These are phyloP conservation scores for Tribonema minus DNA, from an alignment of 108 stramenopile species.

Conservation along the genomic window DNA sequence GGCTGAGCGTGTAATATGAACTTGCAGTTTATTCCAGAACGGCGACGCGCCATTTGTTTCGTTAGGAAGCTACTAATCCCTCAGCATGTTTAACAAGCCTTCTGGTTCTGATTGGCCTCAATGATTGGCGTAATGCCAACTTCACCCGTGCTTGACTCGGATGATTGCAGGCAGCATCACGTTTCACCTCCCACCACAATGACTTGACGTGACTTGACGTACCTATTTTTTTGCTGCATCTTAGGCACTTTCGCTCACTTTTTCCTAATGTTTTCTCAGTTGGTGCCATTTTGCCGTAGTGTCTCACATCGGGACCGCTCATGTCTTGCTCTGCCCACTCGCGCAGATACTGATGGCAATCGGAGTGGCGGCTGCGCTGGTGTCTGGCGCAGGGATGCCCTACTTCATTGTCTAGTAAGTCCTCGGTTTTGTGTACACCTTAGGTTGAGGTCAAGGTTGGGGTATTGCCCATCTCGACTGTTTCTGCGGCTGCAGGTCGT, in stretches of 20 bases:
- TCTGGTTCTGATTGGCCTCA: no score
- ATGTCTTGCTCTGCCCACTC: background rate
- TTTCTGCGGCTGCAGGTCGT: no score
- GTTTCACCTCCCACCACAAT: background rate
- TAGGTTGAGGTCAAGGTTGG: no score
- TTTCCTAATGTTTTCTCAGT: background rate
- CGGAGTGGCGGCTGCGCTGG: background rate
- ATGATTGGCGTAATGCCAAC: no score
- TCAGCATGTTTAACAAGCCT: no score
- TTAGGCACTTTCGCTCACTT: background rate
- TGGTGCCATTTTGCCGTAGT: background rate
- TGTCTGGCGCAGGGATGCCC: background rate
- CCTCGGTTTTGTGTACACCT: no score
- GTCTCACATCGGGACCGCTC: background rate
- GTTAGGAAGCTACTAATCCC: no score
- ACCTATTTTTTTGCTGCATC: background rate
- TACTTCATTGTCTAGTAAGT: background rate
- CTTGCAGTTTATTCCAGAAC: background rate
- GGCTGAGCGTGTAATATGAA: background rate
- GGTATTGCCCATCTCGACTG: no score
- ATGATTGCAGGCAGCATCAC: background rate
- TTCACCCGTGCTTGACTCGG: background rate
- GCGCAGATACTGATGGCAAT: background rate
- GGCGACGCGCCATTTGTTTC: no score
- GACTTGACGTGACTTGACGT: background rate